Conservation (phyloP, 1,139 yeast genomes). For the Suhomyces chickasaworum region DNA sequence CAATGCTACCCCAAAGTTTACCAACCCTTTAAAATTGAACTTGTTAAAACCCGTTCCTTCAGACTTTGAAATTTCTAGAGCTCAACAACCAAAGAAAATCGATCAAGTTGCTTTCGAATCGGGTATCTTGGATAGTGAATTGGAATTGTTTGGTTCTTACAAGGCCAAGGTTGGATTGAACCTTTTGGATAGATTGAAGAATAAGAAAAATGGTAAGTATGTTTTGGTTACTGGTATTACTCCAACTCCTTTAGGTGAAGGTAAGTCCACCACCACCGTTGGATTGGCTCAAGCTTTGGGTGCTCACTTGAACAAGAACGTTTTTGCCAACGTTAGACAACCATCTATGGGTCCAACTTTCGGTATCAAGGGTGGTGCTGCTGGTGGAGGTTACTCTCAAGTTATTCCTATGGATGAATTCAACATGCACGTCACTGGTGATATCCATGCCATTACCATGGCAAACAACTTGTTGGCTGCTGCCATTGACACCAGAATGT, state of each 20-base stretch:
- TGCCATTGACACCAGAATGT: slow-evolving; percentile 81
- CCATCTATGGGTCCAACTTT: slow-evolving; percentile 90
- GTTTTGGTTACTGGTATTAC: slow-evolving; percentile 80
- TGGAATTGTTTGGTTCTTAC: slow-evolving; percentile 72
- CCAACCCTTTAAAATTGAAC: slow-evolving; percentile 53
- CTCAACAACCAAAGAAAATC: slow-evolving; percentile 70
- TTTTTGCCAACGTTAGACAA: slow-evolving; percentile 80
- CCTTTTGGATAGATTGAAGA: slow-evolving; percentile 67
- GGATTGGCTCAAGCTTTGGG: slow-evolving; percentile 80
- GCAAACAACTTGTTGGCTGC: slow-evolving; percentile 82
- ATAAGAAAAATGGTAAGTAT: slow-evolving; percentile 63
- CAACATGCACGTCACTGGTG: slow-evolving; percentile 84
- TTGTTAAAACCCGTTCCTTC: slow-evolving; percentile 67
- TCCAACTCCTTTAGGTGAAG: slow-evolving; percentile 83
- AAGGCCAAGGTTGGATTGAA: slow-evolving; percentile 76
- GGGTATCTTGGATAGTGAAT: slow-evolving; percentile 61
- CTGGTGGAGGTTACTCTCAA: slow-evolving; percentile 86
- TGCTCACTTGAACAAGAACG: slow-evolving; percentile 67
- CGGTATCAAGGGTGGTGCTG: slow-evolving; percentile 89
- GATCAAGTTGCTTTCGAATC: slow-evolving; percentile 63
- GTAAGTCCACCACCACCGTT: slow-evolving; percentile 78
- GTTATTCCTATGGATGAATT: slow-evolving; percentile 89
- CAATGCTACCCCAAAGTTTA: slow-evolving; percentile 52
- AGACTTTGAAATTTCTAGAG: slow-evolving; percentile 73
- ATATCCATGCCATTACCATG: slow-evolving; percentile 78